Evolutionary conservation across 768 basidiomycete species (phyloP), one percentile per base, ranked within the genome.

Genomic region (Mycena pura): DNA sequence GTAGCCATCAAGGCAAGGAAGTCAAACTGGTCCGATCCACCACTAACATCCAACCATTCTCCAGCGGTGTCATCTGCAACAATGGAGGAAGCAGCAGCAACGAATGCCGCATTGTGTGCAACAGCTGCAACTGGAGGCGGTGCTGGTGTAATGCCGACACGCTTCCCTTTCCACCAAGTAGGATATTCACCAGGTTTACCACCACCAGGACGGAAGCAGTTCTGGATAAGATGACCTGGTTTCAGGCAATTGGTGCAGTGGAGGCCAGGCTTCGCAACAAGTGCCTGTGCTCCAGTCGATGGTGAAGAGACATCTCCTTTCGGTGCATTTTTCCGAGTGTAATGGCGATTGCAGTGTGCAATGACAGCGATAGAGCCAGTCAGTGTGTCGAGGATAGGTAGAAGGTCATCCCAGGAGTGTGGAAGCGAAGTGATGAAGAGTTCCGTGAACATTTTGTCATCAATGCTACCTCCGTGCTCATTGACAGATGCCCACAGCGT

Each of bases 181-280:
- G 61, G 61, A 17, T 50, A 50, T 55, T 73, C 72, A 2, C 72
- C 72, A 32, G 71, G 67, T 36, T 70, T 73, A 6, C 72, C 72
- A 19, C 72, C 70, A 2, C 72, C 72, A n/a, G 61, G 55, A 11
- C 34, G 59, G 65, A 63, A 73, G 46, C 72, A 73, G 21, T 71
- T 55, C 13, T 46, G 52, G 17, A 40, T 58, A 5, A 48, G 11
- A 38, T 73, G 72, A 3, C 72, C 65, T 8, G 17, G 11, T 4
- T 25, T 13, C 17, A 55, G 32, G 52, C 72, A 73, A 40, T 70
- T 72, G 19, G 50, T 66, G 68, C 34, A 36, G 17, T 36, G 34
- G 10, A 36, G 17, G 17, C 17, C 34, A 17, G 34, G 34, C 9
- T 36, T 36, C 9, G 34, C 34, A 36, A 36, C 34, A 9, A 36